Percentiles rank a stretch among this genome's conserved stretches.
Conservation (phyloP, 352 stramenopile genomes). For the Pythium scleroteichum region DNA sequence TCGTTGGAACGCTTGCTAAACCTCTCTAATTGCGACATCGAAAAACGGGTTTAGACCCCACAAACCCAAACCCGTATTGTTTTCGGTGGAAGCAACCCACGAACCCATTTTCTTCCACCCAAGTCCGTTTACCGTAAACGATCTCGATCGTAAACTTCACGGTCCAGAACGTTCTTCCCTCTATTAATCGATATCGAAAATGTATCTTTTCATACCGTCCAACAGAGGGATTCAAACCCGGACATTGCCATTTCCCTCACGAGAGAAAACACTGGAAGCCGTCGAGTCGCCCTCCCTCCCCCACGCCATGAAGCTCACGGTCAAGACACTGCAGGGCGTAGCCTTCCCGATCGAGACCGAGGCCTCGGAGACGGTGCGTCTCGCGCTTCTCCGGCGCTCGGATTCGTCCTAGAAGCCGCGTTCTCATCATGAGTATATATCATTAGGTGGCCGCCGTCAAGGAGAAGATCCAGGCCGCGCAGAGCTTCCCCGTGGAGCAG, state of each 20-base stretch:
- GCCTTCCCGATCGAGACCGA: constrained; percentile 77
- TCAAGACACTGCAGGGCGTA: constrained; percentile 87
- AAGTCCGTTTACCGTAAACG: background rate
- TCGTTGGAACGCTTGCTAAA: no score
- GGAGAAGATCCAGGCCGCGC: constrained; percentile 72
- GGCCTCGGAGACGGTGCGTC: constrained; percentile 60
- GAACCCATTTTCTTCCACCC: no score
- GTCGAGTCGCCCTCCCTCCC: background rate
- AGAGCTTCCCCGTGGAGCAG: constrained; percentile 68
- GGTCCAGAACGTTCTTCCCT: constrained; percentile 20
- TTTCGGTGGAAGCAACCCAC: no score
- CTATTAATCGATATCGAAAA: constrained; percentile 3
- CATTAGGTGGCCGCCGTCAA: constrained; percentile 79
- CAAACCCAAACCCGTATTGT: no score
- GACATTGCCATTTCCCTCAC: constrained; percentile 2
- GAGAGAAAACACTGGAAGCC: constrained; percentile 13
- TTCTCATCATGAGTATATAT: no score
- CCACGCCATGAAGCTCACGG: constrained; percentile 79
- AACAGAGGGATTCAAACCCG: constrained; percentile 28
- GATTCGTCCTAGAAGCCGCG: no score
- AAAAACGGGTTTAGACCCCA: no score
- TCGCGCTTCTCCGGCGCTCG: background rate
- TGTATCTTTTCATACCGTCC: constrained; percentile 19
- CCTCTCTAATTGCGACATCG: no score
- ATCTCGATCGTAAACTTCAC: constrained; percentile 6